Evolutionary conservation across 305 asterid species (phyloP).

Genomic region (Coffea humblotiana): DNA sequence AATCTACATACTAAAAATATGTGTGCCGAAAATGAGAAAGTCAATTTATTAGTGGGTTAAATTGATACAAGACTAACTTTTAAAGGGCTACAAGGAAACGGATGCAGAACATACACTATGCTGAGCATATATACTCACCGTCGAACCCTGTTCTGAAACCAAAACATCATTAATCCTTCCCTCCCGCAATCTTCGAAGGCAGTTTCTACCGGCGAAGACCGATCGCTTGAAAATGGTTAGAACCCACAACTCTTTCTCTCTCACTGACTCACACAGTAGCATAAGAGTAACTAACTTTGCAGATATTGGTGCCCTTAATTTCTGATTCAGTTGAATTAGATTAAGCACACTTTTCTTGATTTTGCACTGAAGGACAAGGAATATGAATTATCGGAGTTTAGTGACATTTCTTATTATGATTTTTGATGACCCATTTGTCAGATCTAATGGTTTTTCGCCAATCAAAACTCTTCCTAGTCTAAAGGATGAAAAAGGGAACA

Average conservation of each 20-base stretch:
- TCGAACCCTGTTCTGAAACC: background rate
- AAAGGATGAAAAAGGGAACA: background rate
- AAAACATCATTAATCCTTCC: background rate
- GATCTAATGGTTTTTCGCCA: background rate
- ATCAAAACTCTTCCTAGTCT: no score
- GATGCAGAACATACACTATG: no score
- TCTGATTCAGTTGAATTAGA: background rate
- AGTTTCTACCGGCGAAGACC: background rate
- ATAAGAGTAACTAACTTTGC: background rate
- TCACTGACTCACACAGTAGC: background rate
- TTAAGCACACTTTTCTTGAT: background rate
- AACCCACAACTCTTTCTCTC: slow-evolving; percentile 1
- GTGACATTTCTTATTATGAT: background rate
- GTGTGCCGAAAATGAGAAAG: no score
- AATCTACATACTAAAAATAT: no score
- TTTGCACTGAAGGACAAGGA: background rate
- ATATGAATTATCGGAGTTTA: background rate
- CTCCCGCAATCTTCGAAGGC: slow-evolving; percentile 2
- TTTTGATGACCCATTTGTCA: slow-evolving; percentile 3
- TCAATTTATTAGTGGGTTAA: no score
- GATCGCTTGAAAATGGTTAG: slow-evolving; percentile 12
- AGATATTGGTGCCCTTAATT: background rate
- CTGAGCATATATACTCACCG: no score
- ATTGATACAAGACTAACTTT: no score
- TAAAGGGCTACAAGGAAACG: no score